Conservation (phyloP, 2,329 filamentous ascomycete genomes). For the Aspergillus sp. region DNA sequence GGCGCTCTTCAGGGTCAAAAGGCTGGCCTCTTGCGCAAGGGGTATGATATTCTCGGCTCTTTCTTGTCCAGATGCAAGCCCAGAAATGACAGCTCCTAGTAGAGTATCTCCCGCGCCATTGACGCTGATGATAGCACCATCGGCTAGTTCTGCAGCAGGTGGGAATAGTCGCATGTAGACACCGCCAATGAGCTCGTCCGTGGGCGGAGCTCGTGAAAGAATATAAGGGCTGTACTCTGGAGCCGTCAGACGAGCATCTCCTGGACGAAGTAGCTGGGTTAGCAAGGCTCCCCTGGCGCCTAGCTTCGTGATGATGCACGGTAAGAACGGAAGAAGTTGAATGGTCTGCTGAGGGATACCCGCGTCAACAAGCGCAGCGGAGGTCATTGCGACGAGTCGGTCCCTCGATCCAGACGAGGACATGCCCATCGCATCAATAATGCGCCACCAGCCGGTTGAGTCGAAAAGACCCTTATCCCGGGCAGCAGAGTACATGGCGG, state of each 20-base stretch:
- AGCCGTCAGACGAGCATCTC: constrained; percentile 69
- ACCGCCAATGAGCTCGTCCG: constrained; percentile 69
- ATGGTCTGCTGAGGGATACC: constrained; percentile 84
- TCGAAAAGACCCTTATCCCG: constrained; percentile 70
- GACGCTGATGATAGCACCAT: constrained; percentile 76
- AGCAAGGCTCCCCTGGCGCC: constrained; percentile 76
- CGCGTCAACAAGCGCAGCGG: constrained; percentile 69
- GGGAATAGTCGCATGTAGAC: constrained; percentile 83
- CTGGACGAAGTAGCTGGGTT: constrained; percentile 69
- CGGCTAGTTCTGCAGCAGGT: constrained; percentile 63
- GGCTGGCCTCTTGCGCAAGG: constrained; percentile 79
- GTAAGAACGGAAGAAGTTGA: constrained; percentile 86
- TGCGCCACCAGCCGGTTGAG: constrained; percentile 72
- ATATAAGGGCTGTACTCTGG: constrained; percentile 71
- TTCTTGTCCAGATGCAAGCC: constrained; percentile 61
- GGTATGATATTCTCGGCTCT: constrained; percentile 68
- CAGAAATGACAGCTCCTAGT: constrained; percentile 80
- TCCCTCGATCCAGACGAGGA: constrained; percentile 68
- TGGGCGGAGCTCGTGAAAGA: constrained; percentile 64
- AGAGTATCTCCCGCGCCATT: constrained; percentile 96
- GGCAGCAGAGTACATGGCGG: constrained; percentile 76
- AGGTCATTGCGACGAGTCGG: constrained; percentile 71
- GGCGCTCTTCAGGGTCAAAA: constrained; percentile 74
- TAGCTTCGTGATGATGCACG: constrained; percentile 82
- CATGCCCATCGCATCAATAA: constrained; percentile 81